Conservation (phyloP, 2,329 filamentous ascomycete species). For the Neurospora sp. region DNA sequence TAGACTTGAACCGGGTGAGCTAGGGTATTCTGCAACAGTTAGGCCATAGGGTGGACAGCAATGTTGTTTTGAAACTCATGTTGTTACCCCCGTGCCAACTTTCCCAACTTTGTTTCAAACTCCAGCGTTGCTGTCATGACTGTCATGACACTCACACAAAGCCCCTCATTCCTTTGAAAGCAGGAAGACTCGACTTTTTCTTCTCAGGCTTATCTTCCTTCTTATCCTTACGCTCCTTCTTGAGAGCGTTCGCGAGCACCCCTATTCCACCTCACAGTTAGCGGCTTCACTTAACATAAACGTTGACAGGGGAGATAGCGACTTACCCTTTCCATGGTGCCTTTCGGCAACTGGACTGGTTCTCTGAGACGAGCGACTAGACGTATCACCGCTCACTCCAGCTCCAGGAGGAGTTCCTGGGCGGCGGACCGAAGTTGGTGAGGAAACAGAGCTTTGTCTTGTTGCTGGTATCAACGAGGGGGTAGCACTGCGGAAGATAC, state of each 20-base stretch:
- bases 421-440: conserved; percentile 16
- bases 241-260: conserved; percentile 36
- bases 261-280: conserved; percentile 32
- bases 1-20: neutral
- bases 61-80: neutral
- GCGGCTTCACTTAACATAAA: conserved; percentile 13
- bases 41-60: neutral
- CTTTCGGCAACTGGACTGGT: conserved; percentile 28
- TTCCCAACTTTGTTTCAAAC: neutral
- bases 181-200: conserved; percentile 24
- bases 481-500: conserved; percentile 32
- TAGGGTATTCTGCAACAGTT: neutral
- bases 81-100: neutral
- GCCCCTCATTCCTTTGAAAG: conserved; percentile 26
- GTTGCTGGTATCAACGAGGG: conserved; percentile 30
- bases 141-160: conserved; percentile 11
- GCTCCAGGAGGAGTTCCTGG: conserved; percentile 29
- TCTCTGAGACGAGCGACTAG: conserved; percentile 21
- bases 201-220: conserved; percentile 33
- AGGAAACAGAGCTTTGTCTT: conserved; percentile 5
- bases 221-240: conserved; percentile 38
- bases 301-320: neutral
- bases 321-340: conserved; percentile 37
- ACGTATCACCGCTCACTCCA: conserved; percentile 1
- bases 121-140: neutral